Evolutionary conservation across 2,329 filamentous ascomycete genomes (phyloP), one percentile per base, ranked within the genome.

Genomic region (Aspergillus niger): DNA sequence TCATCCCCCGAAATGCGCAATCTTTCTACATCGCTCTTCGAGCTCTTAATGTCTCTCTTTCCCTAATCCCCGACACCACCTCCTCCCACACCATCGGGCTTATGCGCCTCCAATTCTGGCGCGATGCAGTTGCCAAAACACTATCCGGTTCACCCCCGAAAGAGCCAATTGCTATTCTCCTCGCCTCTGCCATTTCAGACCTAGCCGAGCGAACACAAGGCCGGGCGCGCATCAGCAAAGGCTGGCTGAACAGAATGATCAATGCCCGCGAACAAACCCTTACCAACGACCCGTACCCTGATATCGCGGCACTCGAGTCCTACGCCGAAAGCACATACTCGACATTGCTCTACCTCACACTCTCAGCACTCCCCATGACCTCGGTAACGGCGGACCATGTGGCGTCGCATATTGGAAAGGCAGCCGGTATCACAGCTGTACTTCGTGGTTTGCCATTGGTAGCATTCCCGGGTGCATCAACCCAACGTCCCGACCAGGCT

Each of bases 311-410:
- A 0, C 79, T 98, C 55, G 95, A 99, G 72, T 89, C 87, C 50
- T 97, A 98, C 72, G 91, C 91, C 0, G 95, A 99, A 77, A 92
- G 92, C 69, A 98, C 95, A 1, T 98, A 98, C 77, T 92, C 92
- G 17, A 96, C 92, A 0, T 82, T 98, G 48, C 86, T 96, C 77
- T 99, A 99, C 74, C 84, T 96, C 63, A 94, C 90, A 0, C 80
- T 98, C 39, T 91, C 91, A 17, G 83, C 89, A 6, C 79, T 97
- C 59, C 90, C 92, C 0, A 82, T 97, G 70, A 86, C 88, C 8
- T 96, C 91, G 1, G 83, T 97, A 69, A 89, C 93, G 24, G 87
- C 92, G 44, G 95, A 99, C 71, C 95, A 99, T 77, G 82, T 99
- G 17, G 94, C 94, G 8, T 96, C 91, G 57, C 95, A 99, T 75